These are phyloP conservation scores for Hymenoscyphus repandus DNA, from an alignment of 2,329 filamentous ascomycete species.

Conservation along the genomic window DNA sequence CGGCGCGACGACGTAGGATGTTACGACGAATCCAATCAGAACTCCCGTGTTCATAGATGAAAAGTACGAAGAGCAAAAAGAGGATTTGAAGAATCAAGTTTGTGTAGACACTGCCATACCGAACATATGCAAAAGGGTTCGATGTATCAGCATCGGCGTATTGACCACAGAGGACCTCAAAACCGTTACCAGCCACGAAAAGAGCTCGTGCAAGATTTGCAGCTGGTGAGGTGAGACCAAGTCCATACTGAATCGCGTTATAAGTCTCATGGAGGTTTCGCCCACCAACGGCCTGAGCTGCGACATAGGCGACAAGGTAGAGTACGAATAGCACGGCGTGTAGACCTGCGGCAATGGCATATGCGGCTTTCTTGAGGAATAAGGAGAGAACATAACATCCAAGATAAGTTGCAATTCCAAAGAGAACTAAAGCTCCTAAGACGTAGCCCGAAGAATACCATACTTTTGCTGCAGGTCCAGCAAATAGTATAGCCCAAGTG, in stretches of 20 bases:
- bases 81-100: conserved; percentile 26
- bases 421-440: conserved; percentile 23
- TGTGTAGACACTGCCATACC: conserved; percentile 24
- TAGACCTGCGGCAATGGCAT: conserved; percentile 24
- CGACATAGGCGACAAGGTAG: conserved; percentile 44
- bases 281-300: conserved; percentile 51
- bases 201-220: conserved; percentile 53
- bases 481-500: conserved; percentile 20
- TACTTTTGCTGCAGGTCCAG: conserved; percentile 13
- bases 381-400: conserved; percentile 24
- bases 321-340: conserved; percentile 37
- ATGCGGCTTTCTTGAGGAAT: conserved; percentile 24
- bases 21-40: conserved; percentile 23
- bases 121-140: conserved; percentile 17
- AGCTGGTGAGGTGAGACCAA: conserved; percentile 51
- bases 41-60: conserved; percentile 25
- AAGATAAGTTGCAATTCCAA: conserved; percentile 26
- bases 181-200: conserved; percentile 39
- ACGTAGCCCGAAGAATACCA: conserved; percentile 22
- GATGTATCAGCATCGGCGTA: conserved; percentile 20
- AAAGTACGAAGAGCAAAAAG: conserved; percentile 17
- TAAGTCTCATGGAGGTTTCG: conserved; percentile 47
- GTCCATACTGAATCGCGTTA: conserved; percentile 49
- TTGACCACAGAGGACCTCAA: conserved; percentile 23
- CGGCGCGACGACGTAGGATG: conserved; percentile 19